These are phyloP conservation scores for Hordeum marinum DNA, from an alignment of 176 grass and related monocot genomes.

Conservation along the genomic window DNA sequence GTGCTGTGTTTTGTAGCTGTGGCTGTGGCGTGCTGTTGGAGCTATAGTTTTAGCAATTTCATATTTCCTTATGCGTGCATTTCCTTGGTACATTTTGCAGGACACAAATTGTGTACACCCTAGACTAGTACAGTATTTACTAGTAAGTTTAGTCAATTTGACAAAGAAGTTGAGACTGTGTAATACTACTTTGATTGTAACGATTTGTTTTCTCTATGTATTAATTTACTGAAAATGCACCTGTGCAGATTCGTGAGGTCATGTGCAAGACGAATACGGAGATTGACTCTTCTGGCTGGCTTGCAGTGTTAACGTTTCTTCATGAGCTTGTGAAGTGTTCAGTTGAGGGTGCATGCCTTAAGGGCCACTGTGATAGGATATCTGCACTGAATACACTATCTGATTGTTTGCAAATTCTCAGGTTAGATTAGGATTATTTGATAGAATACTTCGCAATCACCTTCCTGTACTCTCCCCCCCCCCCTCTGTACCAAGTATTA, in stretches of 20 bases:
- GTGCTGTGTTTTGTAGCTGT: not conserved
- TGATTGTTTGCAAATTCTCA: conserved; percentile 68
- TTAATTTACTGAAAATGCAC: conserved; percentile 10
- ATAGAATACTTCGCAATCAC: not conserved
- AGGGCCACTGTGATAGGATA: conserved; percentile 24
- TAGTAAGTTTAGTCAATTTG: not conserved
- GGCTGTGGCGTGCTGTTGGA: not conserved
- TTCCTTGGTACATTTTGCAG: not conserved
- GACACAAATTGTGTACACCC: not conserved
- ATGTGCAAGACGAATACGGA: conserved; percentile 63
- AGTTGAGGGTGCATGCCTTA: conserved; percentile 31
- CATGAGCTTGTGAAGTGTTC: conserved; percentile 44
- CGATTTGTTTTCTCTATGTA: not conserved
- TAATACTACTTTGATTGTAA: not conserved
- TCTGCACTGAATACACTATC: conserved; percentile 35
- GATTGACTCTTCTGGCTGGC: conserved; percentile 52
- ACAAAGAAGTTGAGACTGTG: not conserved
- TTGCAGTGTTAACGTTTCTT: conserved; percentile 66
- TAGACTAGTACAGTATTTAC: conserved; percentile 7
- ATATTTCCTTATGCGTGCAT: not conserved
- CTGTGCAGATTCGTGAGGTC: conserved; percentile 65
- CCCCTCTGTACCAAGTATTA: not conserved
- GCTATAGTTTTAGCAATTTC: not conserved
- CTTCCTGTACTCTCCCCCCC: not conserved
- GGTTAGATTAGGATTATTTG: conserved; percentile 50